Evolutionary conservation across 1,284 basidiomycete genomes (phyloP).

Genomic region (Caloboletus firmus): DNA sequence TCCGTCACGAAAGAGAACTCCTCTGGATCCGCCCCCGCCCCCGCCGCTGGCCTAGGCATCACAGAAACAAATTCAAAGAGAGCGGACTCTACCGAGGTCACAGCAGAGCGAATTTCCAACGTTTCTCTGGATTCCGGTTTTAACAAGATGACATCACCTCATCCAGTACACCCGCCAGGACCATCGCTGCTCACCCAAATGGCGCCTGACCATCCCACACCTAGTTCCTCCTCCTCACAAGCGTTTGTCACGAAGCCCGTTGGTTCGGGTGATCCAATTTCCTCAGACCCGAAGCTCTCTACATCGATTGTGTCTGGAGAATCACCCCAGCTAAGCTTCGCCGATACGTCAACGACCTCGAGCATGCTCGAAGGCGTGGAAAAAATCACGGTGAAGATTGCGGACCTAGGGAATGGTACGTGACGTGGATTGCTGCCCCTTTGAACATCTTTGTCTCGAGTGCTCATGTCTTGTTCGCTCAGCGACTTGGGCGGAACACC

Average conservation of each 20-base stretch:
- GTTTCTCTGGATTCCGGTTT: constrained; percentile 62
- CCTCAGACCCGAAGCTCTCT: constrained; percentile 31
- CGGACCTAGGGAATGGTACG: constrained; percentile 91
- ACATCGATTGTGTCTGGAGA: constrained; percentile 46
- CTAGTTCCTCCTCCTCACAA: constrained; percentile 22
- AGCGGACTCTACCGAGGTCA: constrained; percentile 44
- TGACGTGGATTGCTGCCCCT: not conserved
- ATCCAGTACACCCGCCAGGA: constrained; percentile 48
- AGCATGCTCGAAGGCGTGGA: constrained; percentile 49
- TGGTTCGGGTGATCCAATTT: constrained; percentile 33
- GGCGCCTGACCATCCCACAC: constrained; percentile 43
- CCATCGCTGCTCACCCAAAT: constrained; percentile 85
- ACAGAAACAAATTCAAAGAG: constrained; percentile 29
- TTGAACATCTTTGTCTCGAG: constrained; percentile 1
- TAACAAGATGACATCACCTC: constrained; percentile 52
- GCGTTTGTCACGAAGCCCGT: constrained; percentile 20
- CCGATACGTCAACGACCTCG: constrained; percentile 26
- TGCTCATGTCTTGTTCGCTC: constrained; percentile 6
- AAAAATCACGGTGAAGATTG: constrained; percentile 98
- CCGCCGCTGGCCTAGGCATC: constrained; percentile 9
- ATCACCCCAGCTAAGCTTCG: constrained; percentile 36
- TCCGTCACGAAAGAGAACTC: constrained; percentile 24
- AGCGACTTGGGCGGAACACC: constrained; percentile 88
- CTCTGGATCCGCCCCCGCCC: constrained; percentile 21
- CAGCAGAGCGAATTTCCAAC: constrained; percentile 62